Evolutionary conservation across 2,329 filamentous ascomycete genomes (phyloP).

Genomic region (Simplicillium sp.): DNA sequence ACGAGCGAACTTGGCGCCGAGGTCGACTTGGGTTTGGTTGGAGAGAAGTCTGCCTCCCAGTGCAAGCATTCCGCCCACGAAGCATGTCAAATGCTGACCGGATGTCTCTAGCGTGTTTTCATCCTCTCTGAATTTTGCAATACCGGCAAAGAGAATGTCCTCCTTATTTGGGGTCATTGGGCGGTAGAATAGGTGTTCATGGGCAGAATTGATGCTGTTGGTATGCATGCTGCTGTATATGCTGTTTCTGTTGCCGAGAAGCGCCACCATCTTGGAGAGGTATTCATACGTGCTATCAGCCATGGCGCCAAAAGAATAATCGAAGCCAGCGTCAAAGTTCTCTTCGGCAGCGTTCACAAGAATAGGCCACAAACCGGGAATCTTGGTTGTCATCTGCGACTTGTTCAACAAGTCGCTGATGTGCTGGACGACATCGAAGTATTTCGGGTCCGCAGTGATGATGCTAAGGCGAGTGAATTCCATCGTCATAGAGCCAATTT

Average conservation of each 20-base stretch:
- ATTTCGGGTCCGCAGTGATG: slow-evolving; percentile 58
- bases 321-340: slow-evolving; percentile 24
- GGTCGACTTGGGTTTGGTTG: slow-evolving; percentile 31
- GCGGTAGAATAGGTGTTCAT: slow-evolving; percentile 57
- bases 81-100: slow-evolving; percentile 52
- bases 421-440: slow-evolving; percentile 63
- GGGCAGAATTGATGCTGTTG: slow-evolving; percentile 46
- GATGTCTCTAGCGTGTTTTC: slow-evolving; percentile 32
- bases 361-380: slow-evolving; percentile 69
- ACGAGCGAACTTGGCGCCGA: slow-evolving; percentile 36
- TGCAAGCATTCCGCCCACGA: slow-evolving; percentile 55
- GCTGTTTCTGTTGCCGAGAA: slow-evolving; percentile 51
- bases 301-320: slow-evolving; percentile 40
- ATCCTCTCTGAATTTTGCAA: slow-evolving; percentile 22
- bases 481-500: slow-evolving; percentile 58
- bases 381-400: slow-evolving; percentile 54
- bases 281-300: slow-evolving; percentile 52
- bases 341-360: slow-evolving; percentile 48
- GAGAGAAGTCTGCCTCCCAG: slow-evolving; percentile 50
- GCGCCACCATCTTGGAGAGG: slow-evolving; percentile 50
- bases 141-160: slow-evolving; percentile 55
- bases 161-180: slow-evolving; percentile 53
- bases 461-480: slow-evolving; percentile 66
- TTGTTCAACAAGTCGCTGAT: slow-evolving; percentile 58
- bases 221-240: slow-evolving; percentile 58